Evolutionary conservation across 441 rosid genomes (phyloP), one percentile per base, ranked within the genome.

Genomic region (Geranium incanum): DNA sequence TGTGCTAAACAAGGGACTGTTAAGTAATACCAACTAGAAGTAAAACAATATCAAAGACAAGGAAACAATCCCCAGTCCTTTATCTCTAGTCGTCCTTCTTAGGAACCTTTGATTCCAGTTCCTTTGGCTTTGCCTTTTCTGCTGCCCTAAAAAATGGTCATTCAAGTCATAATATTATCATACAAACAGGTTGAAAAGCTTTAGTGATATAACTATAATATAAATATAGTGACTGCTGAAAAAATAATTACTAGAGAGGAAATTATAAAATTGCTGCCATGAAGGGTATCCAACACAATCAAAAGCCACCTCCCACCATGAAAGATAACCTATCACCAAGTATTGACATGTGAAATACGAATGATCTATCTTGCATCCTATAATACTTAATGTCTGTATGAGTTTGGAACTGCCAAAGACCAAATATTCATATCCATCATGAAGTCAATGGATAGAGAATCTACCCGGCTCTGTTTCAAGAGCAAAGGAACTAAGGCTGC

Each of bases 51-150:
- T 41, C 48, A 12, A 13, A 52, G 59, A 13, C 5, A 5, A 15
- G 18, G 59, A 52, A 52, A 15, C 59, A 52, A 15, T 52, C 59
- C 59, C 5, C 5, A 5, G 12, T 60, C 2, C 3, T 60, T 16
- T 60, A 3, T 21, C 36, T 16, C 18, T 18, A 18, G 36, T n/a
- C 36, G 36, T 60, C 66, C 36, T 60, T 60, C 66, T 19, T 18
- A 60, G 66, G 36, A 60, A 19, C 36, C 66, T 60, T 16, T 8
- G 66, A 18, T 16, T 60, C 66, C 36, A 60, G 13, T 4, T 60
- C 66, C 66, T 60, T 60, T 6, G 36, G 66, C 36, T 60, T 60
- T 60, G 28, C 66, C 36, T 60, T 60, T 33, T 60, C 66, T 8
- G 66, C 36, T 60, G 66, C 66, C 21, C 66, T 60, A 33, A 19